Evolutionary conservation across 495 filamentous ascomycete genomes (phyloP).

Genomic region (Platismatia glauca): DNA sequence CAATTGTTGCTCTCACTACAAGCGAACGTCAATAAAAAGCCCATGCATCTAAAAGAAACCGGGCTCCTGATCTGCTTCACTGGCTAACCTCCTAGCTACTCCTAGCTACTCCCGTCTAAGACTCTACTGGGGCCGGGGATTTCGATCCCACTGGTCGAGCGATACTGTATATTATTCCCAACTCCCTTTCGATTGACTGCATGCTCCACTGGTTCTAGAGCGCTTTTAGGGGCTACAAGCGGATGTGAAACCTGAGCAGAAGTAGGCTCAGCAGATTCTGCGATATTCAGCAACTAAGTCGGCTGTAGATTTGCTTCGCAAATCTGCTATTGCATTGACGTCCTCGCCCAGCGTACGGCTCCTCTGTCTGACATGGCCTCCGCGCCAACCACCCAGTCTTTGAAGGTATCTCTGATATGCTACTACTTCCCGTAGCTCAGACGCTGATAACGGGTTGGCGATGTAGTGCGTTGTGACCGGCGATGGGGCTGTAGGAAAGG

Average conservation of each 20-base stretch:
- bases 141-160: background rate
- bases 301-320: background rate
- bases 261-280: background rate
- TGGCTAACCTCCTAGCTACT: background rate
- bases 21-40: background rate
- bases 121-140: background rate
- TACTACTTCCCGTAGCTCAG: background rate
- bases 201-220: background rate
- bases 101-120: background rate
- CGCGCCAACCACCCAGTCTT: conserved; percentile 60
- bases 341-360: background rate
- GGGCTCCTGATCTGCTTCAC: background rate
- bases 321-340: background rate
- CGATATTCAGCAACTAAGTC: background rate
- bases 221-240: background rate
- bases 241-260: background rate
- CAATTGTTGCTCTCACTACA: background rate
- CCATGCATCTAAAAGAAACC: background rate
- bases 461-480: conserved; percentile 92
- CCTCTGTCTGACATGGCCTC: conserved; percentile 43
- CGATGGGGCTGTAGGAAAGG: conserved; percentile 98
- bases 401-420: conserved; percentile 50
- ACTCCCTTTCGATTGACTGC: background rate
- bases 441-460: conserved; percentile 26
- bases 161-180: background rate